A percentile compares a stretch with the other conserved stretches of the same genome.
phyloP scores from a whole-genome alignment of 768 basidiomycete species.

The Pulveroboletus ravenelii region DNA sequence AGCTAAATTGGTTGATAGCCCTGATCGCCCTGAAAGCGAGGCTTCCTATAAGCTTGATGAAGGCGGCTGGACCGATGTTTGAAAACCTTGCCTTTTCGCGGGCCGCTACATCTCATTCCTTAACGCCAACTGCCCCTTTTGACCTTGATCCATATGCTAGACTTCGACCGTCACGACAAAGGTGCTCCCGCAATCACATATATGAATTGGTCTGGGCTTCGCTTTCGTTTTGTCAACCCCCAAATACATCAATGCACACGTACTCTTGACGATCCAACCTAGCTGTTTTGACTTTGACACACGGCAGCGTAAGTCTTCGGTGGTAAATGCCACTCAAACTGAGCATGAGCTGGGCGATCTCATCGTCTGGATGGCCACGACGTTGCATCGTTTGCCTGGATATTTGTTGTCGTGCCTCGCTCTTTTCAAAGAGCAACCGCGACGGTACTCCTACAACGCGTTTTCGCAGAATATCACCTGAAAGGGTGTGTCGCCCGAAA shows the following conservation, averaged over 20 bases:
- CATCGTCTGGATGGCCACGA: too few relatives aligned
- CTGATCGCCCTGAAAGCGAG: constrained; percentile 85
- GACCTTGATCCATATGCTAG: neutral
- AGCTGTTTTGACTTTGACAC: too few relatives aligned
- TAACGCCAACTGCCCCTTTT: neutral
- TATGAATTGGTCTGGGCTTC: neutral
- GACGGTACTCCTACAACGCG: too few relatives aligned
- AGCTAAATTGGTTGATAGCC: constrained; percentile 86
- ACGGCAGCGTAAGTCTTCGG: neutral
- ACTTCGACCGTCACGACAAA: neutral
- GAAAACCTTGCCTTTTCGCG: constrained; percentile 17
- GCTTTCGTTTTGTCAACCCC: neutral
- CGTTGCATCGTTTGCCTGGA: too few relatives aligned
- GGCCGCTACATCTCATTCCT: neutral
- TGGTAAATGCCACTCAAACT: neutral
- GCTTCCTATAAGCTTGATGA: constrained; percentile 89
- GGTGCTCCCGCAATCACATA: neutral
- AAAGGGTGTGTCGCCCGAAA: too few relatives aligned
- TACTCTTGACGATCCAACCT: neutral
- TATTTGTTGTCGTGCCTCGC: too few relatives aligned
- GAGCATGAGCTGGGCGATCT: neutral
- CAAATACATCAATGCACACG: neutral
- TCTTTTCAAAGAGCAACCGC: too few relatives aligned
- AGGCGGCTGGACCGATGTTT: constrained; percentile 87
- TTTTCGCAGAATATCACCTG: too few relatives aligned